These are phyloP conservation scores for Epichloe gansuensis DNA, from an alignment of 2,329 filamentous ascomycete species.

Conservation along the genomic window DNA sequence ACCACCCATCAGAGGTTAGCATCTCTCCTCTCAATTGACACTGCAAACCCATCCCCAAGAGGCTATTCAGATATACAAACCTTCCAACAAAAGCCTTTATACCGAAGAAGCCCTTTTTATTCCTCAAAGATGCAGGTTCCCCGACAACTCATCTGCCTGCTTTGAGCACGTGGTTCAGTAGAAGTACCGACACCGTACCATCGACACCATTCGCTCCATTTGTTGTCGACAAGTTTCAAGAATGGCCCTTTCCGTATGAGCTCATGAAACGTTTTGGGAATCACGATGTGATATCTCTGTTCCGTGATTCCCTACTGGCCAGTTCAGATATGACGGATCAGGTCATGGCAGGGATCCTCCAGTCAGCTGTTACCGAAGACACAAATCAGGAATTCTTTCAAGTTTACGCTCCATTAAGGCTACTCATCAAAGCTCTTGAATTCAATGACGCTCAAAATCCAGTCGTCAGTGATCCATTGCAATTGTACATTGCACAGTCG, in stretches of 20 bases:
- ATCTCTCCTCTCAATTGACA: conserved; percentile 1
- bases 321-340: conserved; percentile 17
- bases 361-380: conserved; percentile 14
- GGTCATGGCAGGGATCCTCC: conserved; percentile 20
- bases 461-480: conserved; percentile 15
- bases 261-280: conserved; percentile 17
- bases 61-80: conserved; percentile 20
- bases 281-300: conserved; percentile 11
- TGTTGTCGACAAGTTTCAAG: conserved; percentile 19
- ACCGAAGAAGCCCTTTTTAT: conserved; percentile 34
- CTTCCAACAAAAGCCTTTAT: conserved; percentile 44
- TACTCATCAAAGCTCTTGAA: conserved; percentile 47
- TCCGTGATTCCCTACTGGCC: conserved; percentile 17
- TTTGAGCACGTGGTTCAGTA: conserved; percentile 45
- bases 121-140: conserved; percentile 34
- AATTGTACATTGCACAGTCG: conserved; percentile 81
- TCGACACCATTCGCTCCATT: conserved; percentile 4
- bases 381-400: conserved; percentile 34
- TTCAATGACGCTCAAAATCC: conserved; percentile 28
- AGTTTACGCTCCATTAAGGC: conserved; percentile 47
- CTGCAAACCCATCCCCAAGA: conserved; percentile 6
- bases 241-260: conserved; percentile 27
- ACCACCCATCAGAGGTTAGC: background rate
- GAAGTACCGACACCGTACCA: background rate
- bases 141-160: conserved; percentile 33